Conservation (phyloP, 2,329 filamentous ascomycete genomes). For the Pseudocercospora fuligena region DNA sequence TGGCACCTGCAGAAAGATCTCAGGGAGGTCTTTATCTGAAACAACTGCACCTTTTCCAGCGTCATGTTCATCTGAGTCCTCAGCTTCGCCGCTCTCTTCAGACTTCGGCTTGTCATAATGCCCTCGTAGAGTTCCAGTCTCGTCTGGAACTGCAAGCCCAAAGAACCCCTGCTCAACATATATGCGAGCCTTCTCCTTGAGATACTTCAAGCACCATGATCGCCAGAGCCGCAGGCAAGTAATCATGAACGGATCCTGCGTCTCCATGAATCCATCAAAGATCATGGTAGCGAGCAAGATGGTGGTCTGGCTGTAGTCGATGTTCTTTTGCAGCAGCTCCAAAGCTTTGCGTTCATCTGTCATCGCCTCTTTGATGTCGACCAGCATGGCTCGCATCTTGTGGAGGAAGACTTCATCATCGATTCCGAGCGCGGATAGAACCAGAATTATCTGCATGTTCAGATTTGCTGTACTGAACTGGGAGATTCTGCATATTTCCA, state of each 20-base stretch:
- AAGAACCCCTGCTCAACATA: conserved; percentile 82
- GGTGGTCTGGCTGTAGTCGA: conserved; percentile 85
- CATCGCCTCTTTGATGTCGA: conserved; percentile 72
- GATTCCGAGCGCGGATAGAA: conserved; percentile 81
- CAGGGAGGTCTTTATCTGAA: conserved; percentile 59
- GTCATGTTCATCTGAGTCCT: conserved; percentile 37
- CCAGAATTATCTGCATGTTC: conserved; percentile 86
- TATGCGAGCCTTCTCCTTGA: conserved; percentile 92
- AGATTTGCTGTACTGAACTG: conserved; percentile 76
- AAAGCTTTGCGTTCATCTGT: conserved; percentile 66
- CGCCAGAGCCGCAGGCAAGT: conserved; percentile 84
- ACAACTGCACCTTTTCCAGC: background rate
- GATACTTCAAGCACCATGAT: conserved; percentile 82
- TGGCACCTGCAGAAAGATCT: conserved; percentile 87
- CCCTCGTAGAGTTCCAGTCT: conserved; percentile 75
- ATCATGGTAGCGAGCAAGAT: conserved; percentile 77
- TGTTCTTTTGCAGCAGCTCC: conserved; percentile 70
- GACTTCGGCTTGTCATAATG: conserved; percentile 55
- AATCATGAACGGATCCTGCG: conserved; percentile 77
- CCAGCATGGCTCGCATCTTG: conserved; percentile 71
- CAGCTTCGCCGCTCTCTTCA: conserved; percentile 44
- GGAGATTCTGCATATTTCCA: conserved; percentile 87
- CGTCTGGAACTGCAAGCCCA: conserved; percentile 85
- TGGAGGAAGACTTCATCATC: conserved; percentile 66
- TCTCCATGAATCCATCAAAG: conserved; percentile 74